These are phyloP conservation scores for barrel medic (Medicago truncatula) DNA, from an alignment of 306 rosid genomes.

Conservation along the genomic window DNA sequence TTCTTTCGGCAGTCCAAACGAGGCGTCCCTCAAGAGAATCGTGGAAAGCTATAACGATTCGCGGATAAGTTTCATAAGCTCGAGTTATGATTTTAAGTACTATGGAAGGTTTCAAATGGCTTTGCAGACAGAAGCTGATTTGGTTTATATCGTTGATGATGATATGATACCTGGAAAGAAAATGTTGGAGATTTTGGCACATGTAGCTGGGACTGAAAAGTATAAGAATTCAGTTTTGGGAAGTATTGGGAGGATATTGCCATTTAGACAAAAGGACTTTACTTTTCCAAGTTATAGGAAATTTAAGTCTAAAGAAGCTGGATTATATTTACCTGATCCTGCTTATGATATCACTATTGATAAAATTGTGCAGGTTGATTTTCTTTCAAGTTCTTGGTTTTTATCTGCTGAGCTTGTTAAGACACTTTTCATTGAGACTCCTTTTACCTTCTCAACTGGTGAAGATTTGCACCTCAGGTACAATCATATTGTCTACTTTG, in stretches of 20 bases:
- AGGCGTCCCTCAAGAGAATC: slow-evolving; percentile 71
- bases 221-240: slow-evolving; percentile 86
- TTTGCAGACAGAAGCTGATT: slow-evolving; percentile 82
- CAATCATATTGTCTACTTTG: neutral
- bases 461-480: slow-evolving; percentile 99
- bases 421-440: slow-evolving; percentile 83
- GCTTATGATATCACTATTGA: slow-evolving; percentile 89
- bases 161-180: slow-evolving; percentile 94
- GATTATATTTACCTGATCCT: slow-evolving; percentile 95
- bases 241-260: slow-evolving; percentile 92
- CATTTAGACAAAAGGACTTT: slow-evolving; percentile 90
- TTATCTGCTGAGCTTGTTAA: slow-evolving; percentile 79
- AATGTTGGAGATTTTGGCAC: slow-evolving; percentile 92
- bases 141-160: slow-evolving; percentile 84
- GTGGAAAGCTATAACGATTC: slow-evolving; percentile 88
- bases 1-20: slow-evolving; percentile 95
- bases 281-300: slow-evolving; percentile 93
- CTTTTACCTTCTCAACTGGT: slow-evolving; percentile 92
- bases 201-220: slow-evolving; percentile 83
- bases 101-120: slow-evolving; percentile 98
- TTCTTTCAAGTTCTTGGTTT: slow-evolving; percentile 97
- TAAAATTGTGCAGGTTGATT: slow-evolving; percentile 94
- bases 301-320: slow-evolving; percentile 90
- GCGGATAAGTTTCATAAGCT: slow-evolving; percentile 83
- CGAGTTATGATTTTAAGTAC: slow-evolving; percentile 94